Evolutionary conservation across 23 red algal genomes (phyloP).

Genomic region (Gracilaria caudata): DNA sequence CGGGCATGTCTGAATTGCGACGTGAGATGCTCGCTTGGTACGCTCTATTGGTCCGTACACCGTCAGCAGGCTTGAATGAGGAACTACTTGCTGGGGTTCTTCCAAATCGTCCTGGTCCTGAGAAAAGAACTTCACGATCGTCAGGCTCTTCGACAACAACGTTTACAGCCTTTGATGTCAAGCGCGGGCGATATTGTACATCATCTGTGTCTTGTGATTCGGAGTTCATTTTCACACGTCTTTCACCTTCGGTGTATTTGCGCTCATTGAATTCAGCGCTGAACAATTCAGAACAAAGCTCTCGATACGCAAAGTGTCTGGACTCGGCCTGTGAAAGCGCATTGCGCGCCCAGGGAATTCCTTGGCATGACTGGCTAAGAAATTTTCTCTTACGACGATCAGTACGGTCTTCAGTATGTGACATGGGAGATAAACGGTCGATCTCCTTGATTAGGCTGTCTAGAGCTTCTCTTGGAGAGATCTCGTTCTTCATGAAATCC

Average conservation of each 20-base stretch:
- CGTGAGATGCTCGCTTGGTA: neutral
- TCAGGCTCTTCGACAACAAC: neutral
- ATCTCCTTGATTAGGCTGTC: slow-evolving; percentile 18
- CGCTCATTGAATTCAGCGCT: slow-evolving; percentile 1
- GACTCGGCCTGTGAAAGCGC: neutral
- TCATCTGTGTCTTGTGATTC: neutral
- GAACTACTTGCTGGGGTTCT: neutral
- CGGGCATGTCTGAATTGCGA: neutral
- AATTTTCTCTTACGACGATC: neutral
- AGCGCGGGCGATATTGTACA: neutral
- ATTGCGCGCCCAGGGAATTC: neutral
- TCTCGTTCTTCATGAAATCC: neutral
- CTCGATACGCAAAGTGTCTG: slow-evolving; percentile 5
- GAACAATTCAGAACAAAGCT: neutral
- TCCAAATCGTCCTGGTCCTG: neutral
- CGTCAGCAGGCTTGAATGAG: neutral
- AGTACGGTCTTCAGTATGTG: neutral
- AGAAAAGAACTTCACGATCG: neutral
- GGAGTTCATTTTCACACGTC: neutral
- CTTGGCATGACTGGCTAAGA: neutral
- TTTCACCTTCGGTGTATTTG: neutral
- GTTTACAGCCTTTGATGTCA: neutral
- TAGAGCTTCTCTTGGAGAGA: neutral
- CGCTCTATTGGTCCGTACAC: neutral
- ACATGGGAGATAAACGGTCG: neutral